These are phyloP conservation scores for Saxispiralis lemnorum DNA, from an alignment of 495 filamentous ascomycete species.

Conservation along the genomic window DNA sequence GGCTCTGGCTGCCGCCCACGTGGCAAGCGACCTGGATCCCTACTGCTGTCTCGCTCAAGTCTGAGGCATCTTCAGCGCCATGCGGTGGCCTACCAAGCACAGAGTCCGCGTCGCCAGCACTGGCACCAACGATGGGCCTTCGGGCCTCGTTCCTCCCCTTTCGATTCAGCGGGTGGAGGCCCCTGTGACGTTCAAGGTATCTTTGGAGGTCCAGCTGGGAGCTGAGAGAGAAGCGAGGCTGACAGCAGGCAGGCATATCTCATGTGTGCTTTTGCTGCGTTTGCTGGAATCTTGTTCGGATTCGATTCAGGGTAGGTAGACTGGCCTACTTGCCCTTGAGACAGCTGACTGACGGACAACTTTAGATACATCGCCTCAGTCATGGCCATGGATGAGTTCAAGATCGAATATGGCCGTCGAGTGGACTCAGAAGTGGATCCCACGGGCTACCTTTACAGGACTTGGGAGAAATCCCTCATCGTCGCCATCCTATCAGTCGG, in stretches of 20 bases:
- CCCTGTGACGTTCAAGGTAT: conserved; percentile 36
- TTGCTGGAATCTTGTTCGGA: conserved; percentile 37
- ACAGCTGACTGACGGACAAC: conserved; percentile 28
- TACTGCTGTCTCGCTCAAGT: no score
- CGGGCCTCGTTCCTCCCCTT: neutral
- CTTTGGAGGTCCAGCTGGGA: no score
- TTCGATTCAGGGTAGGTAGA: conserved; percentile 45
- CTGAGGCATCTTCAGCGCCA: no score
- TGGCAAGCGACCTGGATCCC: no score
- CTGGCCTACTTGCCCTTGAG: conserved; percentile 46
- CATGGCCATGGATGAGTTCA: conserved; percentile 36
- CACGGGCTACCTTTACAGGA: conserved; percentile 26
- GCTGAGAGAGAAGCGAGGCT: neutral
- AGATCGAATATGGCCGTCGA: conserved; percentile 24
- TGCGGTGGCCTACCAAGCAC: no score
- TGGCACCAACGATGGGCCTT: no score
- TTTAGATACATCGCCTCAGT: conserved; percentile 48
- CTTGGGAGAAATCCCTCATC: conserved; percentile 42
- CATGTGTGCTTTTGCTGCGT: conserved; percentile 51
- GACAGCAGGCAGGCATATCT: conserved; percentile 33
- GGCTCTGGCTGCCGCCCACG: no score
- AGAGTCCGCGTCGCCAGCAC: no score
- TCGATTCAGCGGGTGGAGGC: conserved; percentile 31
- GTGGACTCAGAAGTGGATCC: conserved; percentile 17
- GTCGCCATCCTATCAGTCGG: conserved; percentile 57